Base-by-base conservation (phyloP, 148 eudicot genomes). In the Suaeda aralocaspica region DNA sequence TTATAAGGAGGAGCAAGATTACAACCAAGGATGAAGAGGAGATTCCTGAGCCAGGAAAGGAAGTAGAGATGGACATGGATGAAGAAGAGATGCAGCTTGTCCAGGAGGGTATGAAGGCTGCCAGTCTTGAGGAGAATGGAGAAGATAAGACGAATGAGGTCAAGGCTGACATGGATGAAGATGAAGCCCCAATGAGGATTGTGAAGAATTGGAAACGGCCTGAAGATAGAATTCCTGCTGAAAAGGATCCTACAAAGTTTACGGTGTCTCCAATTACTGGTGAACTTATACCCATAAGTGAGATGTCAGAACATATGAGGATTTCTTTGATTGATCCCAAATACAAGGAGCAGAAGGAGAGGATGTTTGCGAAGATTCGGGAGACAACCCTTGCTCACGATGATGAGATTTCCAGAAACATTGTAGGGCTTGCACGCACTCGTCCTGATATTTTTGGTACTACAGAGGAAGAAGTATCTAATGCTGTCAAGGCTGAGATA, bases 261-360 rank as follows among this genome's bases (percentile, higher is more conserved):
- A 87, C 76, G n/a, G 92, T 89, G 65, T 89, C 92, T 72, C 92
- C 96, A 22, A 87, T 89, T 41, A 87, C 89, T 24, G 86, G 86
- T 15, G 96, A 89, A 75, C 78, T 87, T 33, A 89, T 89, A 28
- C 88, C 82, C 22, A 84, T 82, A 52, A 85, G 72, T 76, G 96
- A 87, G 72, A 89, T 89, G 96, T 89, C 96, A 9, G 96, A 89
- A 67, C 96, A 89, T 81, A 87, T 89, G 83, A 85, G 96, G 74
- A 89, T 89, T 30, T 89, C 96, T 24, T 85, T 89, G 22, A 89
- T 89, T 73, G 96, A 89, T 85, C 96, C 96, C 46, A 89, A 89
- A 79, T 89, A 82, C 78, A 89, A 87, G 84, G 96, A 89, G 64
- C 96, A 89, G 51, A 89, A 85, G 79, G 96, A 89, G 26, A 82